Conservation (phyloP, 352 stramenopile genomes). For the Phytopythium cucurbitacearum region DNA sequence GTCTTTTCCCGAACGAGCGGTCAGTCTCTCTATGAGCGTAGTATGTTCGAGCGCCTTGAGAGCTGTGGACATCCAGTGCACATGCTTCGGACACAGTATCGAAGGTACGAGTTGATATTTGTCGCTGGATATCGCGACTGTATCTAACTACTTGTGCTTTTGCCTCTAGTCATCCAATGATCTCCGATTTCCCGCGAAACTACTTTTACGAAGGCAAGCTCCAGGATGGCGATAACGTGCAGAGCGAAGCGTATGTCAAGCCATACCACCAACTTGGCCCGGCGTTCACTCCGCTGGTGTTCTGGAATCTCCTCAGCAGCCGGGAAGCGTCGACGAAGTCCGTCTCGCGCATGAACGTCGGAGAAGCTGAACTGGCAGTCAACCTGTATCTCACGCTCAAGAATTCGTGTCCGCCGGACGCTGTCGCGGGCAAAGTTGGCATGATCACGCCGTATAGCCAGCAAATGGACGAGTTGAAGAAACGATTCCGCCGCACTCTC, state of each 20-base stretch:
- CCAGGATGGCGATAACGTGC: conserved; percentile 81
- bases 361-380: conserved; percentile 79
- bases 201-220: conserved; percentile 87
- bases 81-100: conserved; percentile 87
- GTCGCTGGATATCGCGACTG: background rate
- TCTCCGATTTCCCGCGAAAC: conserved; percentile 78
- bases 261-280: conserved; percentile 74
- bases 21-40: conserved; percentile 87
- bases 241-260: conserved; percentile 51
- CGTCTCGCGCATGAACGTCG: conserved; percentile 76
- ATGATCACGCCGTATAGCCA: conserved; percentile 90
- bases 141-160: conserved; percentile 1
- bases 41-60: conserved; percentile 91
- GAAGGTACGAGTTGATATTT: conserved; percentile 35
- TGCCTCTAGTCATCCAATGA: conserved; percentile 57
- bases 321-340: conserved; percentile 67
- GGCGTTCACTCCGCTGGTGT: conserved; percentile 78
- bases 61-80: conserved; percentile 84
- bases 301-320: conserved; percentile 82
- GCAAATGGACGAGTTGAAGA: conserved; percentile 84
- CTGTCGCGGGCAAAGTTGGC: conserved; percentile 76
- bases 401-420: conserved; percentile 74
- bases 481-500: conserved; percentile 46
- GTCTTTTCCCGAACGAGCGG: conserved; percentile 87
- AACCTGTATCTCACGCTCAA: conserved; percentile 87